Evolutionary conservation across 495 filamentous ascomycete species (phyloP).

Genomic region (Trichoderma erinaceum): DNA sequence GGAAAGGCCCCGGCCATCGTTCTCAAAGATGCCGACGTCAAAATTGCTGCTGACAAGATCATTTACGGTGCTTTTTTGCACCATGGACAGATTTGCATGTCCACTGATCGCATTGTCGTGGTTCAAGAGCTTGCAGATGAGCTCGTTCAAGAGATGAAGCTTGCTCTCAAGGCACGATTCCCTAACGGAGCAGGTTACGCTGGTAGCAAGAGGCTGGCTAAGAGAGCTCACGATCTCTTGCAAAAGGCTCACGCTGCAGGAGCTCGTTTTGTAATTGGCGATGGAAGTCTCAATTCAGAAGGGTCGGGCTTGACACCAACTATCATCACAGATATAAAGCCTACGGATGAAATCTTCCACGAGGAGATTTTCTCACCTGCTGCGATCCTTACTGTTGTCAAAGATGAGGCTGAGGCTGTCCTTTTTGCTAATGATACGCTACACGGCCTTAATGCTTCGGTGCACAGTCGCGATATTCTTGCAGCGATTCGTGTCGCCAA

Average conservation of each 20-base stretch:
- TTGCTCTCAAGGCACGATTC: conserved; percentile 15
- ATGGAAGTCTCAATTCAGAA: neutral
- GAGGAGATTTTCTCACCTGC: conserved; percentile 47
- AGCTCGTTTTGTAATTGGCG: conserved; percentile 2
- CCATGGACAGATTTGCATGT: conserved; percentile 31
- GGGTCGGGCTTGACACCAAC: neutral
- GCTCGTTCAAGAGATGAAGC: conserved; percentile 20
- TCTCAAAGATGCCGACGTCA: conserved; percentile 25
- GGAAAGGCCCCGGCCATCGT: conserved; percentile 26
- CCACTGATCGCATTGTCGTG: conserved; percentile 27
- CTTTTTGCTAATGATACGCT: conserved; percentile 57
- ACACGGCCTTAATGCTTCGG: conserved; percentile 56
- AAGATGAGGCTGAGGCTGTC: conserved; percentile 53
- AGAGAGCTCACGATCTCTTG: neutral
- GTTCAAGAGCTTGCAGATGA: conserved; percentile 19
- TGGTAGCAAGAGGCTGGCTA: neutral
- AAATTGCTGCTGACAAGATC: conserved; percentile 24
- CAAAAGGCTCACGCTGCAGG: conserved; percentile 5
- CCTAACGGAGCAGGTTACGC: neutral
- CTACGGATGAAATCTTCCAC: conserved; percentile 50
- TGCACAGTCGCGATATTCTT: conserved; percentile 62
- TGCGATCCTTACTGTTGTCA: conserved; percentile 55
- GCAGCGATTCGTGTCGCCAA: conserved; percentile 56
- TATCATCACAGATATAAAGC: conserved; percentile 57
- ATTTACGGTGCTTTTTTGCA: conserved; percentile 20